Evolutionary conservation across 169 alveolate genomes (phyloP), one percentile per base, ranked within the genome.

Genomic region (Ichthyophthirius multifiliis): DNA sequence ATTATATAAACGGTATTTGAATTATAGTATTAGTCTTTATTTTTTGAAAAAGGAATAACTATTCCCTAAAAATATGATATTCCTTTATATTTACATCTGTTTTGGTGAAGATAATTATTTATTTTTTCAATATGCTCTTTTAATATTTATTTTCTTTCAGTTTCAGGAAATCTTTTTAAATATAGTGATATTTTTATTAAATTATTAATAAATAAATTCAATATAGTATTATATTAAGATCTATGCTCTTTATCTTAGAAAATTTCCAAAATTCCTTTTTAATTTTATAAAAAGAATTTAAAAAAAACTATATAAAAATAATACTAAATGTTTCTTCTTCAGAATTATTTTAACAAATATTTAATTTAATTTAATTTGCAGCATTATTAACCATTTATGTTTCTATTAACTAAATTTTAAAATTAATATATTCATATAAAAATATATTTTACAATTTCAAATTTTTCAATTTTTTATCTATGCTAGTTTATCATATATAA

Each of bases 191-290:
- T 67, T 39, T 67, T 67, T 20, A 67, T 39, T 9, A 67, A n/a
- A 18, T 67, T 67, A 37, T 37, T 67, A 16, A 67, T 39, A 67
- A 67, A 67, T 67, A 37, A 37, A 41, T 67, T 67, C 27, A 67
- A 37, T 4, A 23, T 10, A 37, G 35, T 41, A 67, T 67, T 67
- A 23, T 67, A 67, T 35, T 34, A 18, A 18, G 77, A 35, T 9
- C 77, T 30, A 23, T 34, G 20, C 5, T 34, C 48, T 30, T 67
- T 67, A 18, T 67, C 77, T 20, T 34, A 16, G 27, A 37, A 67
- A 18, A 35, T 67, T 39, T 67, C 43, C 4, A 37, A 37, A 23
- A 67, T 67, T 39, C 20, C 77, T 67, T 3, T 64, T 32, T 64
- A 13, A 1, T 15, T 32, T 4, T 32, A 18, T 18, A 31, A 67